Percentiles rank a stretch among this genome's conserved stretches.
phyloP scores from a whole-genome alignment of 129 eudicot genomes.

The Deinandra increscens region DNA sequence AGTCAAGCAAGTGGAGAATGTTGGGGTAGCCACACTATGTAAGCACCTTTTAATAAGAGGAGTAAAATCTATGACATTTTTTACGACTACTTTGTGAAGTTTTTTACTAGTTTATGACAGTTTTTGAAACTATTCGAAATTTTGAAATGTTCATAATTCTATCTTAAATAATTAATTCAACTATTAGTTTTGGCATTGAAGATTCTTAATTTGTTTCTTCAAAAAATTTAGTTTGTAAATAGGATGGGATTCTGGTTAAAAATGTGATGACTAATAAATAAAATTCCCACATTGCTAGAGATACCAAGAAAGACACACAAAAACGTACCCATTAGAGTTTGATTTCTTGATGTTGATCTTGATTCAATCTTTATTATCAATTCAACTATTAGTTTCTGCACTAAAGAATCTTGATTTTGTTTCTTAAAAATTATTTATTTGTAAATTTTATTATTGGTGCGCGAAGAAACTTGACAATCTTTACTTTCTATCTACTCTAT shows the following conservation, averaged over 20 bases:
- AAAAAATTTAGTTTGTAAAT: slow-evolving; percentile 11
- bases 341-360: slow-evolving; percentile 20
- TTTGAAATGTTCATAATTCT: slow-evolving; percentile 9
- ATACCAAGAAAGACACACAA: slow-evolving; percentile 24
- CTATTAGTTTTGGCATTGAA: slow-evolving; percentile 11
- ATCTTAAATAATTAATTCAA: background rate
- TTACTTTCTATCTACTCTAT: no score
- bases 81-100: no score
- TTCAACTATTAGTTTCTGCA: slow-evolving; percentile 1
- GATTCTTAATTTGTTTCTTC: slow-evolving; percentile 16
- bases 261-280: background rate
- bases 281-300: slow-evolving; percentile 23
- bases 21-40: no score
- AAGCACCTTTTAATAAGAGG: no score
- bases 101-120: no score
- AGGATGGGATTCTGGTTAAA: background rate
- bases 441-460: no score
- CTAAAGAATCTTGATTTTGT: slow-evolving; percentile 26
- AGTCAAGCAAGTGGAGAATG: no score
- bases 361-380: background rate
- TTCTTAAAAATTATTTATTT: background rate
- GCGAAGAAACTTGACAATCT: no score
- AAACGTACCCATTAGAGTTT: slow-evolving; percentile 23
- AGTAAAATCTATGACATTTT: no score
- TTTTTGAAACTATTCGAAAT: slow-evolving; percentile 6